These are phyloP conservation scores for Penicillium arizonense DNA, from an alignment of 495 filamentous ascomycete genomes.

Conservation along the genomic window DNA sequence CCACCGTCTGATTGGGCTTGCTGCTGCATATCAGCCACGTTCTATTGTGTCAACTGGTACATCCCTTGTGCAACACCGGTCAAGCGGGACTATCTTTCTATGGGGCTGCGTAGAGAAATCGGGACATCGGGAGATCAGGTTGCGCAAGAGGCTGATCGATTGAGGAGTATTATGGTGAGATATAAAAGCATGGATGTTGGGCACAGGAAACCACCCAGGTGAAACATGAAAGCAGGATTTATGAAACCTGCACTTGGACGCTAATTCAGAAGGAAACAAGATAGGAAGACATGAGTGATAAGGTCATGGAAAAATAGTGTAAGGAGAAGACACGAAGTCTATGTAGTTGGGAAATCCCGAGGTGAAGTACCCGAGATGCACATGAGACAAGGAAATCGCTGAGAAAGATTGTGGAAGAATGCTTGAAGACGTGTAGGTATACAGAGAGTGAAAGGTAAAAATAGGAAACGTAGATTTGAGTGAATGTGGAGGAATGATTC, in stretches of 20 bases:
- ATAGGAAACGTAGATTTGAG: constrained; percentile 3
- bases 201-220: neutral
- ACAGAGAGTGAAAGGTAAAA: neutral
- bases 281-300: constrained; percentile 6
- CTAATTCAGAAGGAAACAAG: constrained; percentile 1
- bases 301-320: constrained; percentile 6
- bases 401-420: neutral
- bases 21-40: constrained; percentile 11
- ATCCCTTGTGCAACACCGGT: neutral
- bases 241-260: neutral
- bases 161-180: constrained; percentile 1
- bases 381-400: neutral
- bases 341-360: neutral
- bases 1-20: constrained; percentile 9
- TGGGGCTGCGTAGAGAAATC: neutral
- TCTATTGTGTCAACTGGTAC: neutral
- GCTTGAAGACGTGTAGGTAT: neutral
- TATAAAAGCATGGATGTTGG: neutral
- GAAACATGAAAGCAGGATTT: neutral
- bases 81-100: neutral
- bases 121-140: neutral
- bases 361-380: neutral
- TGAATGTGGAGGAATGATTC: neutral
- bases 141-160: neutral
- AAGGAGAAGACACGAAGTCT: constrained; percentile 6